Percentiles rank a stretch among this genome's conserved stretches.
Conservation (phyloP, 2,329 filamentous ascomycete species). For the Fusarium tricinctum region DNA sequence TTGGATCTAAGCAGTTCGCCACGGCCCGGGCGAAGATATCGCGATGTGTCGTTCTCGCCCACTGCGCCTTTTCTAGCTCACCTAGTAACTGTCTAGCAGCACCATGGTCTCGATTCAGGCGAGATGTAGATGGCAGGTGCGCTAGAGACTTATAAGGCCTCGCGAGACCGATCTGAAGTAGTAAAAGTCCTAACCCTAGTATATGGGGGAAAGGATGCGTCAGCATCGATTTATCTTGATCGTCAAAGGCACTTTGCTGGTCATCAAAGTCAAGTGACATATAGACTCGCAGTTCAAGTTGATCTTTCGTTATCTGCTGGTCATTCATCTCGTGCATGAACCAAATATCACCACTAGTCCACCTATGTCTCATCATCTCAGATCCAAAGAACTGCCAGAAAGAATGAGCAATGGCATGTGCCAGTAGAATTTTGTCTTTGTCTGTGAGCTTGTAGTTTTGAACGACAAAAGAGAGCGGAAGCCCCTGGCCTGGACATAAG, state of each 20-base stretch:
- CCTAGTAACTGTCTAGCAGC: rapidly evolving
- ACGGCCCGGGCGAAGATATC: neutral
- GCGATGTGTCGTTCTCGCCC: rapidly evolving
- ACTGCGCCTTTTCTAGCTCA: neutral
- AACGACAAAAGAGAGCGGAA: rapidly evolving
- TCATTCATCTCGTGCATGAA: constrained; percentile 2
- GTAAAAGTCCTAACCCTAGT: rapidly evolving
- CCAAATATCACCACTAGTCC: neutral
- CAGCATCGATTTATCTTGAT: rapidly evolving
- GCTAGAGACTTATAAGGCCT: neutral
- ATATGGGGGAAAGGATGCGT: neutral
- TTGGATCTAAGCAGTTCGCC: neutral
- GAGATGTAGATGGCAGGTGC: rapidly evolving
- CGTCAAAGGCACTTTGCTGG: rapidly evolving
- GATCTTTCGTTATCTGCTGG: rapidly evolving
- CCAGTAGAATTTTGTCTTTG: neutral
- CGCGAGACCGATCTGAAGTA: neutral
- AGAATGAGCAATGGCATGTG: neutral
- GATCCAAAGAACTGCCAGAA: constrained; percentile 4
- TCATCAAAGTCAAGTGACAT: neutral
- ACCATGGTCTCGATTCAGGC: neutral
- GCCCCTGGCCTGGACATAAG: neutral
- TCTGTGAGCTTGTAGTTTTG: neutral
- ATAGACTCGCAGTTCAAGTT: rapidly evolving
- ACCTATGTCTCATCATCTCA: rapidly evolving